These are phyloP conservation scores for Malassezia pachydermatis DNA, from an alignment of 1,284 basidiomycete species.

Conservation along the genomic window DNA sequence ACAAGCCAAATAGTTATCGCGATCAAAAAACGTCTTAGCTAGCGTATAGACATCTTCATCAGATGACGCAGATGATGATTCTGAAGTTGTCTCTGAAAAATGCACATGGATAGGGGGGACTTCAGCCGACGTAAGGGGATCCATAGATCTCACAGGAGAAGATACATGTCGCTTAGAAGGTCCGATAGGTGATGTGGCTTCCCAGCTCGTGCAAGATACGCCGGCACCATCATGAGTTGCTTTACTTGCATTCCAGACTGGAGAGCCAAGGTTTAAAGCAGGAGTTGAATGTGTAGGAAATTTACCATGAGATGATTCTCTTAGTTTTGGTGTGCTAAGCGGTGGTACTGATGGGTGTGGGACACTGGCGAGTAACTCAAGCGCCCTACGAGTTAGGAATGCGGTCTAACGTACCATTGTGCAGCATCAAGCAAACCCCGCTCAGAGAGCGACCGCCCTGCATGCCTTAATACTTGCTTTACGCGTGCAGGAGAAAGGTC, in stretches of 20 bases:
- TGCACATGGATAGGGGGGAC: conserved; percentile 2
- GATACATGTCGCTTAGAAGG: not conserved
- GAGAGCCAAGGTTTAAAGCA: conserved; percentile 23
- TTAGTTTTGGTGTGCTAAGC: not conserved
- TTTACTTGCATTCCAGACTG: conserved; percentile 1
- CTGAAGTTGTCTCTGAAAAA: not conserved
- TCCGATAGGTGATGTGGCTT: conserved; percentile 1
- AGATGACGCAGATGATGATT: not conserved
- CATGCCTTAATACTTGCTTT: conserved; percentile 1
- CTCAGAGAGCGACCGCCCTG: conserved; percentile 6
- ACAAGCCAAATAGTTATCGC: conserved; percentile 69
- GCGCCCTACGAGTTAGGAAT: conserved; percentile 18
- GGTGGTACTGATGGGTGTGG: conserved; percentile 4
- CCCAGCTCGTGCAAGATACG: conserved; percentile 22
- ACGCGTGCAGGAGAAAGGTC: conserved; percentile 9
- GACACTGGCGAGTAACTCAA: conserved; percentile 32
- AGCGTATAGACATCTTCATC: conserved; percentile 53
- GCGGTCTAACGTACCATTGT: conserved; percentile 10
- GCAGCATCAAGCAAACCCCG: conserved; percentile 9
- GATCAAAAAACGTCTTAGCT: conserved; percentile 66
- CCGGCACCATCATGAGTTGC: not conserved
- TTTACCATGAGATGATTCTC: no score
- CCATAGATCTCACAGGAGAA: not conserved
- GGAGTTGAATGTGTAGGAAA: conserved; percentile 43
- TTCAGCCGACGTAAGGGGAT: conserved; percentile 3